phyloP scores from a whole-genome alignment of 768 basidiomycete genomes.

The Podaxis carcinomalis region DNA sequence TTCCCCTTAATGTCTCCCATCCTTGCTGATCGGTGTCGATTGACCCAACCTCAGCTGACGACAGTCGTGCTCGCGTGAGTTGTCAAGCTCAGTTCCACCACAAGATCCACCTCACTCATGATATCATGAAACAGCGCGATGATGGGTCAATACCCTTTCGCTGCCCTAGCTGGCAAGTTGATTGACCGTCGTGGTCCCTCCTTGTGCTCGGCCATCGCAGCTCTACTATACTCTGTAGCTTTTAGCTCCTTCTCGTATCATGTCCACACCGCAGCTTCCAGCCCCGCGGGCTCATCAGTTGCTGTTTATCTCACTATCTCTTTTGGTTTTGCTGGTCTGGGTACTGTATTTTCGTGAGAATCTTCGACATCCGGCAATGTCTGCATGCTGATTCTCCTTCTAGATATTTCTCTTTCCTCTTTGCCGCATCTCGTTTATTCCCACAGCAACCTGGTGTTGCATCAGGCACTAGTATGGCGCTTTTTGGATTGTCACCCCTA shows the following conservation, averaged over 20 bases:
- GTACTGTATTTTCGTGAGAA: conserved; percentile 68
- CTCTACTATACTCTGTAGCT: conserved; percentile 52
- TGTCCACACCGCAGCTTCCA: conserved; percentile 39
- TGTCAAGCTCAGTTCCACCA: neutral
- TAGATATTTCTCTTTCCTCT: conserved; percentile 69
- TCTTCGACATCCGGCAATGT: neutral
- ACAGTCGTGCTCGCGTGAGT: conserved; percentile 74
- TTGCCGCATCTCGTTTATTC: conserved; percentile 71
- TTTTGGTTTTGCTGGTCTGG: conserved; percentile 65
- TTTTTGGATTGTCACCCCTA: conserved; percentile 81
- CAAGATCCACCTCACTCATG: neutral
- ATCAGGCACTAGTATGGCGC: conserved; percentile 61
- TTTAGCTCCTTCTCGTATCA: conserved; percentile 62
- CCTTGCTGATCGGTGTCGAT: conserved; percentile 51
- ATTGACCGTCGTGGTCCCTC: conserved; percentile 68
- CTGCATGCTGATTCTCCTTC: neutral
- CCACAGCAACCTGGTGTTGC: conserved; percentile 61
- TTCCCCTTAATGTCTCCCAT: conserved; percentile 73
- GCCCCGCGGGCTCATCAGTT: conserved; percentile 33
- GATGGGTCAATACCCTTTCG: conserved; percentile 77
- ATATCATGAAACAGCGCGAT: conserved; percentile 53
- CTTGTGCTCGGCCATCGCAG: conserved; percentile 59
- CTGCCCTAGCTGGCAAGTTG: conserved; percentile 63
- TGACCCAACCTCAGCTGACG: conserved; percentile 75
- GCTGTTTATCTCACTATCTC: conserved; percentile 47